Conservation (phyloP, 768 basidiomycete species). For the Russula foetens region DNA sequence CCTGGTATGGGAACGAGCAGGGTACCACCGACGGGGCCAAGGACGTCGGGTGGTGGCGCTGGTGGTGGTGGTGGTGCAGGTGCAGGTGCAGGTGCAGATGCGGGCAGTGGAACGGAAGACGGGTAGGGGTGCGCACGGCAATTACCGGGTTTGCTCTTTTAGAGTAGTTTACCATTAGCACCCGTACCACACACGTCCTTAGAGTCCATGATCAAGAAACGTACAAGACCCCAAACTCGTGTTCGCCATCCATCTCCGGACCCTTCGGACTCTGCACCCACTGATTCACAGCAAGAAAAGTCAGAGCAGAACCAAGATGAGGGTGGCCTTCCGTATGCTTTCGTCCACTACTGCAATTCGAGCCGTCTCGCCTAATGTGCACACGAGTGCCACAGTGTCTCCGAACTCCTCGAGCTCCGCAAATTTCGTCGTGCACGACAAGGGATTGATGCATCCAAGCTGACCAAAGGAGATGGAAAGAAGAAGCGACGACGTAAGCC, state of each 20-base stretch:
- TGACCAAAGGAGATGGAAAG: constrained; percentile 77
- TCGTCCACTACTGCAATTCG: neutral
- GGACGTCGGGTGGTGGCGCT: neutral
- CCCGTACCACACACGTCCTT: neutral
- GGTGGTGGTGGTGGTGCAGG: neutral
- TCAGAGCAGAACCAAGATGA: constrained; percentile 27
- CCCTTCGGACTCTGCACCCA: constrained; percentile 20
- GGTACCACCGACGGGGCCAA: constrained; percentile 1
- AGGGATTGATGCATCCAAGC: constrained; percentile 79
- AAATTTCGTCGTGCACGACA: constrained; percentile 63
- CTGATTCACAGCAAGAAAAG: constrained; percentile 21
- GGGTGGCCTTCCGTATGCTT: constrained; percentile 42
- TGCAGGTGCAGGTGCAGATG: neutral
- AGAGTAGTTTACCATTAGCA: too few relatives aligned
- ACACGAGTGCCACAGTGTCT: constrained; percentile 39
- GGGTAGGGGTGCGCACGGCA: neutral
- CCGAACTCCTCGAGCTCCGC: constrained; percentile 79
- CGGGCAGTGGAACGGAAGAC: neutral
- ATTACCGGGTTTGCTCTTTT: neutral
- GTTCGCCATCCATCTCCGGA: constrained; percentile 44
- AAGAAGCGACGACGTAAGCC: constrained; percentile 54
- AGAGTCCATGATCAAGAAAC: constrained; percentile 59
- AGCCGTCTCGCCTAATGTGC: constrained; percentile 1
- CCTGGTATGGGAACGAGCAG: constrained; percentile 23
- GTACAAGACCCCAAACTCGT: constrained; percentile 54